Conservation (phyloP, 2,329 filamentous ascomycete species). For the Sphaerulina vaccinii region DNA sequence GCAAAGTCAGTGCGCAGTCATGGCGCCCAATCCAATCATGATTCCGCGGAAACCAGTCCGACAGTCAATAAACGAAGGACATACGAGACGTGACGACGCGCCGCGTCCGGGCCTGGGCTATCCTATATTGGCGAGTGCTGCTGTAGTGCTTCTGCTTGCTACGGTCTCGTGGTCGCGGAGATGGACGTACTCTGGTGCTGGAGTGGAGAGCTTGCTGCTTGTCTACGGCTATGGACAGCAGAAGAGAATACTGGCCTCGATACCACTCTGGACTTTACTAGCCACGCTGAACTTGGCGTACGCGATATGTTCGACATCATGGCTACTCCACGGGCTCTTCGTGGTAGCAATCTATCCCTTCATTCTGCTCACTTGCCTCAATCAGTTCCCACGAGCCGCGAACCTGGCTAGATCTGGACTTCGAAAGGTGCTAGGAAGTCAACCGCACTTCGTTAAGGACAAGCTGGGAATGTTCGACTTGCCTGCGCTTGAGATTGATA, state of each 20-base stretch:
- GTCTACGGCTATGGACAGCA: constrained; percentile 29
- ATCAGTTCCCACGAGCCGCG: constrained; percentile 46
- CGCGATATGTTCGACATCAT: constrained; percentile 51
- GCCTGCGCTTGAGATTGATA: constrained; percentile 56
- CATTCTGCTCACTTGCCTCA: constrained; percentile 46
- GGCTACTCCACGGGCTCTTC: constrained; percentile 52
- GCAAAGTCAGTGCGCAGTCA: background rate
- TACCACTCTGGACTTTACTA: constrained; percentile 51
- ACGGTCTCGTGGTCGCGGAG: constrained; percentile 26
- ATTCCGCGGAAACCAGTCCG: constrained; percentile 22
- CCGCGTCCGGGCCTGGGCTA: constrained; percentile 7
- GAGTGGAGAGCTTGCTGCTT: constrained; percentile 29
- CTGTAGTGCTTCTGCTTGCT: constrained; percentile 20
- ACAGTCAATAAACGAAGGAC: constrained; percentile 8
- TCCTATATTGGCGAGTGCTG: constrained; percentile 16
- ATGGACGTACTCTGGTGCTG: constrained; percentile 33
- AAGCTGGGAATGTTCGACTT: constrained; percentile 51
- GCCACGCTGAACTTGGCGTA: constrained; percentile 49
- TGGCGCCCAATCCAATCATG: constrained; percentile 24
- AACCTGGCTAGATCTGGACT: constrained; percentile 40
- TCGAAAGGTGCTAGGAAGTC: constrained; percentile 40
- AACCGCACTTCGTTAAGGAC: constrained; percentile 53
- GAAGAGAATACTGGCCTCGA: constrained; percentile 44
- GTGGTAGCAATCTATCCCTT: constrained; percentile 43
- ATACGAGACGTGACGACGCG: constrained; percentile 6